Evolutionary conservation across 2,329 filamentous ascomycete species (phyloP).

Genomic region (Talaromyces verruculosus): DNA sequence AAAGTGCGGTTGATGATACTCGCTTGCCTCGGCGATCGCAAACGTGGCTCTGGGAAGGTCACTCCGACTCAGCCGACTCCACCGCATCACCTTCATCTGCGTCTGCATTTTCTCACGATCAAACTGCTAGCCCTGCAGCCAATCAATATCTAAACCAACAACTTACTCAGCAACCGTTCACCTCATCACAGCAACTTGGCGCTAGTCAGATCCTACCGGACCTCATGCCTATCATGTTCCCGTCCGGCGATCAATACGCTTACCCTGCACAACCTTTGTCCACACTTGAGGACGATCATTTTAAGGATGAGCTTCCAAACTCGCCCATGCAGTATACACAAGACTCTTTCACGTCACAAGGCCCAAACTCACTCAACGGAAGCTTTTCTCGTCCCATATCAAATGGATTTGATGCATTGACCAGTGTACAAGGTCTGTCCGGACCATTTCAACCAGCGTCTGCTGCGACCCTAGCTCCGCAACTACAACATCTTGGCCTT

Average conservation of each 20-base stretch:
- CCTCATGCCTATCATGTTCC: constrained; percentile 53
- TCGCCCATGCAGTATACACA: constrained; percentile 28
- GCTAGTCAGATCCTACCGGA: constrained; percentile 43
- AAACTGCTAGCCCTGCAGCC: constrained; percentile 25
- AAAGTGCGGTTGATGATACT: constrained; percentile 35
- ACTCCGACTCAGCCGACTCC: constrained; percentile 31
- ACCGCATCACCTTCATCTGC: constrained; percentile 34
- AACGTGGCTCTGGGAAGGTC: constrained; percentile 28
- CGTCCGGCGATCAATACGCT: constrained; percentile 52
- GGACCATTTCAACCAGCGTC: constrained; percentile 17
- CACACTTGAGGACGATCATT: constrained; percentile 45
- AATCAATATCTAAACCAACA: constrained; percentile 25
- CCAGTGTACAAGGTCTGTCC: constrained; percentile 31
- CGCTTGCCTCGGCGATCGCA: constrained; percentile 21
- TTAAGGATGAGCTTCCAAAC: constrained; percentile 33
- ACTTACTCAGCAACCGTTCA: constrained; percentile 25
- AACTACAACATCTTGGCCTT: constrained; percentile 28
- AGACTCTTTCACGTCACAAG: constrained; percentile 25
- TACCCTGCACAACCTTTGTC: constrained; percentile 53
- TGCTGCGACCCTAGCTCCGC: constrained; percentile 28
- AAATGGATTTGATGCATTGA: constrained; percentile 29
- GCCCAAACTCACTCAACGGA: constrained; percentile 21
- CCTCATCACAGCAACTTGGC: constrained; percentile 37
- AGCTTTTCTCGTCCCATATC: constrained; percentile 1
- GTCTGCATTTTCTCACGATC: constrained; percentile 28